phyloP scores from a whole-genome alignment of 2,329 filamentous ascomycete species.

The Helicocarpus griseus region DNA sequence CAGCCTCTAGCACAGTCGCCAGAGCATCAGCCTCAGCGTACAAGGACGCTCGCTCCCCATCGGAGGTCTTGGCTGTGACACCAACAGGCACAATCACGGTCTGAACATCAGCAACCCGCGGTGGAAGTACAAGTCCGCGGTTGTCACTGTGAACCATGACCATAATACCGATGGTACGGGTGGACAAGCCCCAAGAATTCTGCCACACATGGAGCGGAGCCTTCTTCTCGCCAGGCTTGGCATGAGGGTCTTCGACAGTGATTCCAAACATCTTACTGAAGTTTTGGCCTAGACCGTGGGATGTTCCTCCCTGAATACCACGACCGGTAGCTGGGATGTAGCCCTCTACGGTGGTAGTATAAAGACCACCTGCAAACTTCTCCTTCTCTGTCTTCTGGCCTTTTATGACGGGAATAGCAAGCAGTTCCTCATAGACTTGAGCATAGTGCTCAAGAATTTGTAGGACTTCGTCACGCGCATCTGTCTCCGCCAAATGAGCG shows the following conservation, averaged over 20 bases:
- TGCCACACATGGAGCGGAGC: conserved; percentile 86
- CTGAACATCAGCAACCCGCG: conserved; percentile 78
- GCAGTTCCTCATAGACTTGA: conserved; percentile 81
- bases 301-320: conserved; percentile 93
- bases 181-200: conserved; percentile 98
- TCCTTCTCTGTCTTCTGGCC: conserved; percentile 95
- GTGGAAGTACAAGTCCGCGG: conserved; percentile 87
- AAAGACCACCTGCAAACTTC: conserved; percentile 93
- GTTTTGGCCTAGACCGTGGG: conserved; percentile 91
- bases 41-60: conserved; percentile 69
- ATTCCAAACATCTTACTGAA: conserved; percentile 99
- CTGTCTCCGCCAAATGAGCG: conserved; percentile 75
- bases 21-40: conserved; percentile 67
- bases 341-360: conserved; percentile 92
- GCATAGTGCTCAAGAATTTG: conserved; percentile 92
- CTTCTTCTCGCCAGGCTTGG: conserved; percentile 62
- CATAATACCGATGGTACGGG: conserved; percentile 96
- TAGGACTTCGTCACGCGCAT: conserved; percentile 75
- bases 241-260: conserved; percentile 80
- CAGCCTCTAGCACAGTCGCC: conserved; percentile 57
- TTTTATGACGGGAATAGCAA: conserved; percentile 89
- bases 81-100: conserved; percentile 84
- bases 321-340: conserved; percentile 94
- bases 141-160: conserved; percentile 97
- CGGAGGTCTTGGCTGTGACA: conserved; percentile 74